A percentile compares a stretch with the other conserved stretches of the same genome.
These are phyloP conservation scores for Cordyceps pruinosa DNA, from an alignment of 2,329 filamentous ascomycete genomes.

Conservation along the genomic window DNA sequence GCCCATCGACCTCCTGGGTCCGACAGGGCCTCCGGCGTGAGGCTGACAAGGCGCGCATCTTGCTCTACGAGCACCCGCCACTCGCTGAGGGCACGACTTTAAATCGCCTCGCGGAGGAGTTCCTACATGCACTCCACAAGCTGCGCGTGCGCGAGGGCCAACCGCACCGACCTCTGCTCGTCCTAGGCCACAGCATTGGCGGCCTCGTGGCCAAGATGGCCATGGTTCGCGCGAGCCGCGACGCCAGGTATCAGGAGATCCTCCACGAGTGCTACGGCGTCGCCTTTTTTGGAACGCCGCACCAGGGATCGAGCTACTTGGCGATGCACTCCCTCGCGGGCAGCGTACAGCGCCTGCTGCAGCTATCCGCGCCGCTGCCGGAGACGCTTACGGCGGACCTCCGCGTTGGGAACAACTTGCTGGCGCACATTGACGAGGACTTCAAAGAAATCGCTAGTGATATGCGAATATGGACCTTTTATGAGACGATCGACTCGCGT, in stretches of 20 bases:
- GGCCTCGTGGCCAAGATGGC: constrained; percentile 54
- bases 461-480: constrained; percentile 55
- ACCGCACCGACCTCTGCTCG: constrained; percentile 45
- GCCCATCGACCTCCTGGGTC: constrained; percentile 40
- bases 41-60: constrained; percentile 40
- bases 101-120: constrained; percentile 37
- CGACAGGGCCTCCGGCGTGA: constrained; percentile 44
- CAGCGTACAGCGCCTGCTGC: constrained; percentile 47
- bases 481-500: constrained; percentile 55
- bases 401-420: constrained; percentile 40
- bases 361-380: constrained; percentile 44
- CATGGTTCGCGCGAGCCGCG: constrained; percentile 39
- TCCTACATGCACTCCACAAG: constrained; percentile 37
- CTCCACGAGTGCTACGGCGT: constrained; percentile 53
- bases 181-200: constrained; percentile 55
- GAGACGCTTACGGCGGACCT: constrained; percentile 43
- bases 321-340: constrained; percentile 49
- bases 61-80: constrained; percentile 45
- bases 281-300: constrained; percentile 54
- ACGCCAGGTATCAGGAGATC: constrained; percentile 34
- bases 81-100: constrained; percentile 36
- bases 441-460: constrained; percentile 52
- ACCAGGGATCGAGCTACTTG: constrained; percentile 57
- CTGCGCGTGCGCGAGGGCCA: constrained; percentile 28
- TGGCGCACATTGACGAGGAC: constrained; percentile 45